A percentile compares a stretch with the other conserved stretches of the same genome.
Evolutionary conservation across 192 early-diverging fungal species (phyloP).

Genomic region (Coemansia sp.): DNA sequence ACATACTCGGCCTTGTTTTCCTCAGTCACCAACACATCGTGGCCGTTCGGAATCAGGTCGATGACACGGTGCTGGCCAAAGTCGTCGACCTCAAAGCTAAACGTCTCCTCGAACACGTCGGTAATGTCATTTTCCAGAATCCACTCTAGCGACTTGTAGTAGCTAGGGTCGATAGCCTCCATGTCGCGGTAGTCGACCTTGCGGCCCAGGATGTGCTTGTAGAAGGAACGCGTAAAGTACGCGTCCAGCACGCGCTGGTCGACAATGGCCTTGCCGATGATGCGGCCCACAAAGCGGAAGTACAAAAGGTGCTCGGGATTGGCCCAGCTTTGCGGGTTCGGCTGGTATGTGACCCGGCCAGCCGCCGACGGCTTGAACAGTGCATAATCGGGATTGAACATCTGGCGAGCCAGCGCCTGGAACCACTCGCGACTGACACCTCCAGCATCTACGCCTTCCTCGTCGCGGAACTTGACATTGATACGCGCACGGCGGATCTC

Average conservation of each 20-base stretch:
- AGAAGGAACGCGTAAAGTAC: constrained; percentile 98
- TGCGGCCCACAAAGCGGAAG: constrained; percentile 97
- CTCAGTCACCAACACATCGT: constrained; percentile 87
- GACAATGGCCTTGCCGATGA: constrained; percentile 99
- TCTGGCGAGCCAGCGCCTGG: constrained; percentile 91
- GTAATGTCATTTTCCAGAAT: constrained; percentile 97
- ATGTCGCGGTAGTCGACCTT: constrained; percentile 96
- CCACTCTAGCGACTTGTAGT: constrained; percentile 97
- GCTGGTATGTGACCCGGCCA: constrained; percentile 96
- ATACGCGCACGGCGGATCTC: constrained; percentile 94
- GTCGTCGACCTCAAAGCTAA: constrained; percentile 89
- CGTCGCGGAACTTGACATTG: constrained; percentile 88
- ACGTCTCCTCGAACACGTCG: constrained; percentile 90
- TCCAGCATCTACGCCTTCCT: constrained; percentile 97
- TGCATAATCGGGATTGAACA: constrained; percentile 99
- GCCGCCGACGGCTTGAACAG: constrained; percentile 93
- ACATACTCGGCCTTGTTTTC: constrained; percentile 98
- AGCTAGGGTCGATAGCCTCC: constrained; percentile 95
- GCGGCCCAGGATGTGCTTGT: constrained; percentile 92
- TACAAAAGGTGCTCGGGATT: constrained; percentile 94
- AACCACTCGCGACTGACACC: constrained; percentile 99
- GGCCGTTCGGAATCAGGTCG: constrained; percentile 85
- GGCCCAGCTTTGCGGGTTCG: constrained; percentile 85
- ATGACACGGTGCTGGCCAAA: constrained; percentile 84
- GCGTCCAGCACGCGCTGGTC: constrained; percentile 92